These are phyloP conservation scores for Monotropa hypopitys DNA, from an alignment of 179 eudicot genomes.

Conservation along the genomic window DNA sequence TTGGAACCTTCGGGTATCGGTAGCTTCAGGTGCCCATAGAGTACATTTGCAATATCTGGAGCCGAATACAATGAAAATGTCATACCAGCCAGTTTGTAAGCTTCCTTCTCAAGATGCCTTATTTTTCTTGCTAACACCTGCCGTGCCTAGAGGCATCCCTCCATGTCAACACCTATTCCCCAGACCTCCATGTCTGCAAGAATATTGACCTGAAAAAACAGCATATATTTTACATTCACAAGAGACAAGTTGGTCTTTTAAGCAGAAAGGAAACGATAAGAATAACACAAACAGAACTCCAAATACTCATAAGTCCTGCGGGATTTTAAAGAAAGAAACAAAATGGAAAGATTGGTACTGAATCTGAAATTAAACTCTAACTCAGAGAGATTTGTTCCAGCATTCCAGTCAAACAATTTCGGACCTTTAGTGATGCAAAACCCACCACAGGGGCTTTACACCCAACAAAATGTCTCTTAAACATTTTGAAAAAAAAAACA, in stretches of 20 bases:
- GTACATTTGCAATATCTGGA: conserved; percentile 89
- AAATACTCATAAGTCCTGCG: background rate
- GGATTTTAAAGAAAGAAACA: background rate
- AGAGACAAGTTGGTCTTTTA: background rate
- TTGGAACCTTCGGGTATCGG: conserved; percentile 67
- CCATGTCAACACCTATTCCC: conserved; percentile 97
- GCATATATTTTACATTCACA: background rate
- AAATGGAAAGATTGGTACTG: background rate
- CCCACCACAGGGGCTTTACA: background rate
- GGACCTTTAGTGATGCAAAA: background rate
- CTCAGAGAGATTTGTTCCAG: background rate
- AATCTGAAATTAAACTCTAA: background rate
- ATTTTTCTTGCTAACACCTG: conserved; percentile 66
- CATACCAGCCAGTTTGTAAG: conserved; percentile 77
- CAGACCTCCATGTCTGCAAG: conserved; percentile 88
- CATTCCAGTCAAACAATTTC: background rate
- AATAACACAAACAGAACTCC: background rate
- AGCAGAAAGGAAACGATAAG: background rate
- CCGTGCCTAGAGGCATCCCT: conserved; percentile 78
- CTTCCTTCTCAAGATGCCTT: conserved; percentile 76
- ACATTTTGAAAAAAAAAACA: background rate
- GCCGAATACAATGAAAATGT: conserved; percentile 73
- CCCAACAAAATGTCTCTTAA: background rate
- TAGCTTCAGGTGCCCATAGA: conserved; percentile 74
- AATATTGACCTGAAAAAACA: conserved; percentile 54